Conservation (phyloP, 1,284 basidiomycete species). For the Cystobasidium slooffiae region DNA sequence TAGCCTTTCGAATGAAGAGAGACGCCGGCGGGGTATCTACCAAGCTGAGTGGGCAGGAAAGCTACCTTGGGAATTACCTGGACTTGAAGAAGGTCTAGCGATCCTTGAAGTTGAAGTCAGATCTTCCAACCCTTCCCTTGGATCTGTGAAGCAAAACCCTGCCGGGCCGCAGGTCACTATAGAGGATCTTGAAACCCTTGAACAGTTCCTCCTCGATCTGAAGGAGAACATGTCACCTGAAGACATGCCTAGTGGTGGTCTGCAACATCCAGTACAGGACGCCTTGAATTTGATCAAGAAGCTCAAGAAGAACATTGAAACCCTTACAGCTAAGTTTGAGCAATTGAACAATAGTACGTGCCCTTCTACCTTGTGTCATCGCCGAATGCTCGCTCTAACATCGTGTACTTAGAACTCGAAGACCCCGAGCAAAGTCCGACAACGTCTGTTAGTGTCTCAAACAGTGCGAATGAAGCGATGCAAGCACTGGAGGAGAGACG, state of each 20-base stretch:
- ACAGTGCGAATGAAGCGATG: slow-evolving; percentile 66
- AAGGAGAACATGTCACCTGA: slow-evolving; percentile 31
- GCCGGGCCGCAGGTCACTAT: slow-evolving; percentile 45
- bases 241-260: slow-evolving; percentile 30
- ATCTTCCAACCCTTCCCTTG: not conserved
- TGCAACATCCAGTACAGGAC: slow-evolving; percentile 34
- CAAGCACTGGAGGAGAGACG: slow-evolving; percentile 72
- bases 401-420: slow-evolving; percentile 27
- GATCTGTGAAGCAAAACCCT: not conserved
- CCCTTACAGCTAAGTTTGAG: slow-evolving; percentile 74
- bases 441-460: slow-evolving; percentile 23
- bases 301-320: slow-evolving; percentile 73
- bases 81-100: slow-evolving; percentile 46
- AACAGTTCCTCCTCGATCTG: slow-evolving; percentile 24
- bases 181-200: slow-evolving; percentile 46
- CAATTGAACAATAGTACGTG: slow-evolving; percentile 76
- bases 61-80: slow-evolving; percentile 53
- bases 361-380: slow-evolving; percentile 53
- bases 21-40: slow-evolving; percentile 47
- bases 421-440: slow-evolving; percentile 4
- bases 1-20: slow-evolving; percentile 47
- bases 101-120: slow-evolving; percentile 46
- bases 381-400: not conserved
- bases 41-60: slow-evolving; percentile 49
- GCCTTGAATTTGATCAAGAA: slow-evolving; percentile 58